These are phyloP conservation scores for Glycine tomentella DNA, from an alignment of 306 rosid genomes.

Conservation along the genomic window DNA sequence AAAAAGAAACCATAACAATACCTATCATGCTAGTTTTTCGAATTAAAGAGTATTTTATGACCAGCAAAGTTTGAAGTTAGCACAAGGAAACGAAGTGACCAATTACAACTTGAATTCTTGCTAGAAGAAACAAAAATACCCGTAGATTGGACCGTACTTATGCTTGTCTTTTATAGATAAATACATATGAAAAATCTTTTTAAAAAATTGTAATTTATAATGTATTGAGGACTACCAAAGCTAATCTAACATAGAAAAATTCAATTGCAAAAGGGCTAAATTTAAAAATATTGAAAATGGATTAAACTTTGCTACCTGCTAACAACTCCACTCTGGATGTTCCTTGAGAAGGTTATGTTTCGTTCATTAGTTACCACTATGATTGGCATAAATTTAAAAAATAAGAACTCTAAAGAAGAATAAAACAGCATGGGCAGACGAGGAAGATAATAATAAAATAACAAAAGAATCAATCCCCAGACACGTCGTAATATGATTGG, in stretches of 20 bases:
- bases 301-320: constrained; percentile 35
- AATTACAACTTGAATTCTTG: too few relatives aligned
- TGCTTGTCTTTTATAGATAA: background rate
- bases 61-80: too few relatives aligned
- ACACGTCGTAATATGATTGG: constrained; percentile 74
- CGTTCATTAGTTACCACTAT: constrained; percentile 33
- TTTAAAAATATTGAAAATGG: constrained; percentile 4
- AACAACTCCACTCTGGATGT: constrained; percentile 48
- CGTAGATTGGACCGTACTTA: too few relatives aligned
- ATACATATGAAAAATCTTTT: background rate
- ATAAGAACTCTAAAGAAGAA: constrained; percentile 47
- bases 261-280: background rate
- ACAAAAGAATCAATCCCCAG: constrained; percentile 55
- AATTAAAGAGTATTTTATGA: too few relatives aligned
- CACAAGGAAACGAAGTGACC: too few relatives aligned
- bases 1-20: too few relatives aligned
- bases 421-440: constrained; percentile 53
- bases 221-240: background rate
- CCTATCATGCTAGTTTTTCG: too few relatives aligned
- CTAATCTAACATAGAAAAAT: background rate
- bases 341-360: constrained; percentile 46
- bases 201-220: background rate
- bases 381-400: constrained; percentile 38
- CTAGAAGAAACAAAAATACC: too few relatives aligned
- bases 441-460: constrained; percentile 44